Conservation (phyloP, 306 rosid genomes). For the Begonia loranthoides region DNA sequence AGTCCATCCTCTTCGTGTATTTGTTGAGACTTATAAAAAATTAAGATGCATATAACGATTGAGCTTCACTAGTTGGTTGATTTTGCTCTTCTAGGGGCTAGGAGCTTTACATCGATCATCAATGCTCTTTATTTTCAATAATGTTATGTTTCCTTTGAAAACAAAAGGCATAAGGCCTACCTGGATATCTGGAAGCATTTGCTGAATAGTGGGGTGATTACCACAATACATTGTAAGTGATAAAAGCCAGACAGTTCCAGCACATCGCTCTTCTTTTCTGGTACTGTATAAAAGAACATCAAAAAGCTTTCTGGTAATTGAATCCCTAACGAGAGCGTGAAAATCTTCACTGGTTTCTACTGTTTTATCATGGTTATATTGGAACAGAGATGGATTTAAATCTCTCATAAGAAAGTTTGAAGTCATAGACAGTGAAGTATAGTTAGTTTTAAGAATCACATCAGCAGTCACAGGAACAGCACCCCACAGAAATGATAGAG, state of each 20-base stretch:
- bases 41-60: too few relatives aligned
- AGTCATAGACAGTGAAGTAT: conserved; percentile 71
- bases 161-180: conserved; percentile 10
- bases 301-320: conserved; percentile 68
- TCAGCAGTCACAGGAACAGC: conserved; percentile 89
- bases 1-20: too few relatives aligned
- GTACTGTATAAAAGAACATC: conserved; percentile 76
- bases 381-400: conserved; percentile 36
- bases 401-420: conserved; percentile 90
- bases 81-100: too few relatives aligned
- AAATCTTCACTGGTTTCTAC: conserved; percentile 31
- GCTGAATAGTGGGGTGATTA: conserved; percentile 56
- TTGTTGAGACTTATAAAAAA: too few relatives aligned
- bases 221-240: conserved; percentile 91
- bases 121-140: too few relatives aligned
- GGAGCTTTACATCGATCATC: too few relatives aligned
- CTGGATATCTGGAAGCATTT: conserved; percentile 96
- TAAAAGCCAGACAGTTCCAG: conserved; percentile 89
- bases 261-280: conserved; percentile 96
- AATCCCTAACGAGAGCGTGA: conserved; percentile 54
- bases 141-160: too few relatives aligned
- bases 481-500: conserved; percentile 91
- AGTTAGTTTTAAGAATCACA: conserved; percentile 79
- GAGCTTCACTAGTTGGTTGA: too few relatives aligned
- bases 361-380: conserved; percentile 20